A percentile compares a stretch with the other conserved stretches of the same genome.
phyloP scores from a whole-genome alignment of 1,139 yeast genomes.

The Neolecta irregularis region DNA sequence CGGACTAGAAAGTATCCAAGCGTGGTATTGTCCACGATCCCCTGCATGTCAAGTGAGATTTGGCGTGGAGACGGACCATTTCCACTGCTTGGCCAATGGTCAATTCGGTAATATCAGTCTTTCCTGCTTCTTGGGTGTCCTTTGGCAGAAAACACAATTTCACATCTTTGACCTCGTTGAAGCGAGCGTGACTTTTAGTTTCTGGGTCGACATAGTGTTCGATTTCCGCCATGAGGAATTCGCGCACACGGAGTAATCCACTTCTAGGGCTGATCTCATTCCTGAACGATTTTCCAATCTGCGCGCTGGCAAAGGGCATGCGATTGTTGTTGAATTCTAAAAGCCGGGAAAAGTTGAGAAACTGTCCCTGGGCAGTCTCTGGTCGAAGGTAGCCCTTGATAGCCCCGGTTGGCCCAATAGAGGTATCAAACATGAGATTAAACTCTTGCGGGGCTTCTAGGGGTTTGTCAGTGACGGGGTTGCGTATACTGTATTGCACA shows the following conservation, averaged over 20 bases:
- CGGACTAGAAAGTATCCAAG: conserved; percentile 93
- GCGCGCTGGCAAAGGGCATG: conserved; percentile 98
- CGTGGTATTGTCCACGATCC: conserved; percentile 91
- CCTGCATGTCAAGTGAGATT: neutral
- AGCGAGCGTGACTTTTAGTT: conserved; percentile 68
- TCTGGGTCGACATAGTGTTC: conserved; percentile 95
- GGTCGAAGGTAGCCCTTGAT: conserved; percentile 93
- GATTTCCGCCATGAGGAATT: conserved; percentile 97
- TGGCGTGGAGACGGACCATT: conserved; percentile 23
- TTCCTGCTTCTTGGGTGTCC: conserved; percentile 73
- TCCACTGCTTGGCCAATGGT: conserved; percentile 83
- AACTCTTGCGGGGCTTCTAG: conserved; percentile 86
- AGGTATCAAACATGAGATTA: conserved; percentile 98
- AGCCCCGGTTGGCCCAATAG: conserved; percentile 96
- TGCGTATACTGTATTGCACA: conserved; percentile 61
- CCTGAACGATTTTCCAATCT: conserved; percentile 96
- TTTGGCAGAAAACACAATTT: conserved; percentile 69
- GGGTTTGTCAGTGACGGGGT: conserved; percentile 78
- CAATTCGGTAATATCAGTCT: conserved; percentile 46
- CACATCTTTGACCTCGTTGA: conserved; percentile 57
- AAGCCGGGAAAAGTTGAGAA: conserved; percentile 82
- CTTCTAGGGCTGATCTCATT: conserved; percentile 98
- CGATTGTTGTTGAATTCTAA: conserved; percentile 88
- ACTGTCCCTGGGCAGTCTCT: conserved; percentile 99
- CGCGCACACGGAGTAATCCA: conserved; percentile 93